Evolutionary conservation across 345 rosid species (phyloP).

Genomic region (Noccaea caerulescens): DNA sequence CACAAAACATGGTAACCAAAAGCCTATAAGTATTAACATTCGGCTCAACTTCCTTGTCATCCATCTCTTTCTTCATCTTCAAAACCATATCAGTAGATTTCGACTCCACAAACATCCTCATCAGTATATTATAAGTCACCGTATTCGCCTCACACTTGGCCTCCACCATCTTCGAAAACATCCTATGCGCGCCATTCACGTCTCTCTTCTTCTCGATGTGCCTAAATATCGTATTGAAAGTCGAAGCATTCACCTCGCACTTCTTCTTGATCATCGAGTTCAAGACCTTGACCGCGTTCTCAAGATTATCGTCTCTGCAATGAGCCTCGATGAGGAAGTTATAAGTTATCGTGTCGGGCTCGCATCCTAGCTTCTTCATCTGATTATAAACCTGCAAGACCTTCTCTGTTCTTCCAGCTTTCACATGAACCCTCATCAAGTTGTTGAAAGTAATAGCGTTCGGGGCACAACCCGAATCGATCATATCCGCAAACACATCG

Average conservation of each 20-base stretch:
- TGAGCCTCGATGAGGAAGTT: constrained; percentile 77
- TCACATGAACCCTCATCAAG: constrained; percentile 87
- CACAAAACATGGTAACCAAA: constrained; percentile 84
- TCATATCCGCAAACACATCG: constrained; percentile 90
- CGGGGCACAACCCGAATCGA: constrained; percentile 70
- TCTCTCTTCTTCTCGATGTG: constrained; percentile 72
- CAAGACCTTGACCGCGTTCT: constrained; percentile 70
- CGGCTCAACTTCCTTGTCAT: constrained; percentile 73
- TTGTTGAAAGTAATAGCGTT: constrained; percentile 84
- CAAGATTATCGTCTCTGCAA: constrained; percentile 74
- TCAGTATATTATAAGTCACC: constrained; percentile 73
- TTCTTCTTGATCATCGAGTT: constrained; percentile 63
- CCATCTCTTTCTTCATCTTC: constrained; percentile 95
- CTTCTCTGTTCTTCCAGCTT: constrained; percentile 84
- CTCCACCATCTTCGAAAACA: constrained; percentile 78
- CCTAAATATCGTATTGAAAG: constrained; percentile 77
- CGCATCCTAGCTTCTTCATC: constrained; percentile 78
- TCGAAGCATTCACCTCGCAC: constrained; percentile 66
- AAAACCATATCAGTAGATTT: constrained; percentile 88
- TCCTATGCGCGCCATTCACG: constrained; percentile 78
- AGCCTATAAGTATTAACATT: constrained; percentile 84
- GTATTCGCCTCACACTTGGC: constrained; percentile 65
- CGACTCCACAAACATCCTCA: constrained; percentile 73
- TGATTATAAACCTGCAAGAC: constrained; percentile 92
- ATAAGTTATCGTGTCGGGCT: constrained; percentile 65